Conservation (phyloP, 1,139 yeast genomes). For the Hanseniaspora uvarum region DNA sequence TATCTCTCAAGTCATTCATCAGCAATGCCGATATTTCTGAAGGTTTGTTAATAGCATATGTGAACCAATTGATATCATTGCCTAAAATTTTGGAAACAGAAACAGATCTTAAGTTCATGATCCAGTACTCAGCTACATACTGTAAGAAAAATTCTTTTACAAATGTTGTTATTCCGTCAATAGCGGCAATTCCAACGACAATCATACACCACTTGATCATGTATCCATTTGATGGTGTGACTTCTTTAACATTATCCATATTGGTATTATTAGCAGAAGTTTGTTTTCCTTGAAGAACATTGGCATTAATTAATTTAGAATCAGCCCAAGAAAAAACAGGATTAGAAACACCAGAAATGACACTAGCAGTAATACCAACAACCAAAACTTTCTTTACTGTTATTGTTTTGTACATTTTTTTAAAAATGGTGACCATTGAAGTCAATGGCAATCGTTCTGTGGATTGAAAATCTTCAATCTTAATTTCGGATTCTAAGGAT, state of each 20-base stretch:
- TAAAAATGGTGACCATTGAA: constrained; percentile 2
- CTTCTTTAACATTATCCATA: not conserved
- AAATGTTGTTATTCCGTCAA: constrained; percentile 52
- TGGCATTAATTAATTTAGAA: constrained; percentile 52
- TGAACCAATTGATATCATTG: constrained; percentile 51
- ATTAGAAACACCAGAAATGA: constrained; percentile 51
- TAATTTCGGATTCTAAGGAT: not conserved
- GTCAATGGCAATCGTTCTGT: constrained; percentile 14
- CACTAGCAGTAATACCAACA: constrained; percentile 46
- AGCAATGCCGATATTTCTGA: constrained; percentile 57
- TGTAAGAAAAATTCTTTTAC: constrained; percentile 43
- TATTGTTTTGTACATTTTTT: constrained; percentile 32
- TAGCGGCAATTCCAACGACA: constrained; percentile 48
- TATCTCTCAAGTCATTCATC: constrained; percentile 72
- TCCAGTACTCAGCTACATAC: constrained; percentile 60
- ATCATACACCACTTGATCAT: constrained; percentile 57
- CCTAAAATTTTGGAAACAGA: constrained; percentile 42
- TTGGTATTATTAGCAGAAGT: not conserved
- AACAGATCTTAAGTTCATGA: constrained; percentile 42
- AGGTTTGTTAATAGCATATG: constrained; percentile 34
- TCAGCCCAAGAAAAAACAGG: constrained; percentile 75
- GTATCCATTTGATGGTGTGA: constrained; percentile 22
- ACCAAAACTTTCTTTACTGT: constrained; percentile 34
- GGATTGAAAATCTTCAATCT: constrained; percentile 9
- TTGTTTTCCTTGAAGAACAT: constrained; percentile 32